Evolutionary conservation across 192 early-diverging fungal genomes (phyloP).

Genomic region (Backusella tuberculispora): DNA sequence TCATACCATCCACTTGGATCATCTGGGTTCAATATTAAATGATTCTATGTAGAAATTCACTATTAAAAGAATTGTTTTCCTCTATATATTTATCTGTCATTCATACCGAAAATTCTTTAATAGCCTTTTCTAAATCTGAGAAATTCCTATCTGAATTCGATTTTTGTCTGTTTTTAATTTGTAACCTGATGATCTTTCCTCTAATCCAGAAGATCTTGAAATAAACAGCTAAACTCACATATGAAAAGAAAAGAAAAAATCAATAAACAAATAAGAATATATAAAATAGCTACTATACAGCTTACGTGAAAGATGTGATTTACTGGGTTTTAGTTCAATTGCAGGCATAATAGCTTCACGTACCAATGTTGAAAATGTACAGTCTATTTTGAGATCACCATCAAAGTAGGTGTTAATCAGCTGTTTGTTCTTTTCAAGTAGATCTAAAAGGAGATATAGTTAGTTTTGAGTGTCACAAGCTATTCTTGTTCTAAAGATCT

Average conservation of each 20-base stretch:
- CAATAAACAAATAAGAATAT: background rate
- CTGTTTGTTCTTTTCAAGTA: background rate
- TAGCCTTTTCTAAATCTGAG: slow-evolving; percentile 58
- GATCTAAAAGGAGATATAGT: background rate
- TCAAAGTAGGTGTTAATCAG: slow-evolving; percentile 6
- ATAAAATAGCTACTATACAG: background rate
- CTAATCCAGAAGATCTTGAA: slow-evolving; percentile 60
- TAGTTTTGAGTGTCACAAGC: slow-evolving; percentile 1
- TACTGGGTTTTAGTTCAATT: background rate
- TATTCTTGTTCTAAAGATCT: slow-evolving; percentile 5
- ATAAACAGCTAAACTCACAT: slow-evolving; percentile 46
- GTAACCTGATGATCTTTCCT: slow-evolving; percentile 54
- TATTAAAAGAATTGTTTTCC: background rate
- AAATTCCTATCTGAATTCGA: slow-evolving; percentile 55
- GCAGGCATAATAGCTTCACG: background rate
- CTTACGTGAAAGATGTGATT: slow-evolving; percentile 20
- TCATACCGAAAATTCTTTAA: slow-evolving; percentile 53
- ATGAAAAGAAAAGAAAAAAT: background rate
- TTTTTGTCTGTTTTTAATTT: slow-evolving; percentile 55
- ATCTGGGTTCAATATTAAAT: slow-evolving; percentile 60
- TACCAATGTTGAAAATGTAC: background rate
- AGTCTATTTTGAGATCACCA: background rate
- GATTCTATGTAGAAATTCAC: slow-evolving; percentile 20
- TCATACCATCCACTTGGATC: slow-evolving; percentile 68
- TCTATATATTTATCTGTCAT: background rate